A percentile compares a stretch with the other conserved stretches of the same genome.
Conservation (phyloP, 192 early-diverging fungal species). For the Oehlia diaphana region DNA sequence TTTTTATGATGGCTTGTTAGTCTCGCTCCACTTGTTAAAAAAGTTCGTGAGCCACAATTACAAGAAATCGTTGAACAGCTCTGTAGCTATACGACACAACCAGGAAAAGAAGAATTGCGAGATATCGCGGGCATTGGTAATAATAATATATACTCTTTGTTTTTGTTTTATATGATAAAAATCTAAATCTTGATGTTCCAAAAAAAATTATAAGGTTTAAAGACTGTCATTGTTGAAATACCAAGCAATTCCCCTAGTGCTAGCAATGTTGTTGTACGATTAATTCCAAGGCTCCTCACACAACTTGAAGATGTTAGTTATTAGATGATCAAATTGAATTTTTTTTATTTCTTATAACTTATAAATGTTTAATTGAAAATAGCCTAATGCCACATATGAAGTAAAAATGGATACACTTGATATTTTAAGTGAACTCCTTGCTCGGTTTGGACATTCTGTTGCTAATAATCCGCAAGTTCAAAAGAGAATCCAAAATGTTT, state of each 20-base stretch:
- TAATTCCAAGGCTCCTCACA: constrained; percentile 68
- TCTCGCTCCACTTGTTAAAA: constrained; percentile 76
- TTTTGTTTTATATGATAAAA: background rate
- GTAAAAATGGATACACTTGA: constrained; percentile 73
- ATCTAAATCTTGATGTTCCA: background rate
- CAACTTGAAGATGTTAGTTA: constrained; percentile 60
- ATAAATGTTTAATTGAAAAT: background rate
- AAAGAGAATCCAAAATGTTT: constrained; percentile 58
- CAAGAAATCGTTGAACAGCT: constrained; percentile 69
- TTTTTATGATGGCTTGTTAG: constrained; percentile 37
- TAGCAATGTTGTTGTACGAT: constrained; percentile 54
- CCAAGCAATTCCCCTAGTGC: constrained; percentile 52
- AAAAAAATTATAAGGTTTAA: constrained; percentile 40
- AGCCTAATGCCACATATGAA: constrained; percentile 52
- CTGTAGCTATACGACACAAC: constrained; percentile 58
- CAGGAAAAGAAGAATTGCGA: constrained; percentile 65
- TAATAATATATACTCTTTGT: background rate
- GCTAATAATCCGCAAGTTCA: constrained; percentile 48
- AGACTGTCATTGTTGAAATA: constrained; percentile 78
- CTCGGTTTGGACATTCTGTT: constrained; percentile 67
- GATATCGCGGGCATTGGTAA: constrained; percentile 85
- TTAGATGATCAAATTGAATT: background rate
- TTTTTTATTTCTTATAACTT: background rate
- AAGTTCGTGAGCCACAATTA: constrained; percentile 65
- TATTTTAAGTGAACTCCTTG: constrained; percentile 69